Conservation (phyloP, 345 rosid genomes). For the Noccaea caerulescens region DNA sequence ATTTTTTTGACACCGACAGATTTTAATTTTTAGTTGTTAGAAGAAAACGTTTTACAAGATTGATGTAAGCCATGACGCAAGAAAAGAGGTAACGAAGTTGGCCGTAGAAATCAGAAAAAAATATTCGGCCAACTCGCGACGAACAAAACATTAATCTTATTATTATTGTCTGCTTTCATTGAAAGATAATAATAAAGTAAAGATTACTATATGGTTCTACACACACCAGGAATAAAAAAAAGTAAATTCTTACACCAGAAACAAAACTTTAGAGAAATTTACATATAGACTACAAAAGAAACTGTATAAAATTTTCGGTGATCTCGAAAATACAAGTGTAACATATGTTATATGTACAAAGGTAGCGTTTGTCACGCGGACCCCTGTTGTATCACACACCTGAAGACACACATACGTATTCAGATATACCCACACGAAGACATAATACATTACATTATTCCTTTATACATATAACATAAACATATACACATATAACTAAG, state of each 20-base stretch:
- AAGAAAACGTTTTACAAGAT: background rate
- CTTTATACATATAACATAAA: too few species aligned
- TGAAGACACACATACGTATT: conserved; percentile 23
- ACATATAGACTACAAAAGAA: too few species aligned
- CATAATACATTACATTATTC: too few species aligned
- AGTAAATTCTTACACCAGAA: background rate
- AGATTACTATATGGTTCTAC: background rate
- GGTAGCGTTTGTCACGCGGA: conserved; percentile 28
- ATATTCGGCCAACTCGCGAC: too few species aligned
- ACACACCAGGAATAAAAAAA: background rate
- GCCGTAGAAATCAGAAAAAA: too few species aligned
- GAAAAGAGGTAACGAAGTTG: background rate
- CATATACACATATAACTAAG: too few species aligned
- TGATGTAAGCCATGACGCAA: conserved; percentile 23
- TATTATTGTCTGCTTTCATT: background rate
- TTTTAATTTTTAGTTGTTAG: background rate
- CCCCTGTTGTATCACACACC: conserved; percentile 15
- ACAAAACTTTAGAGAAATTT: too few species aligned
- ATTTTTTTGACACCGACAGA: too few species aligned
- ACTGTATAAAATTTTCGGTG: background rate
- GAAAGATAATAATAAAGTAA: background rate
- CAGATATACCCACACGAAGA: background rate
- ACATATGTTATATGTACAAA: conserved; percentile 24
- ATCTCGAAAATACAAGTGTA: background rate
- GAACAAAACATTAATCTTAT: too few species aligned